A percentile compares a stretch with the other conserved stretches of the same genome.
Conservation (phyloP, 352 stramenopile genomes). For the Phytophthora kernoviae region DNA sequence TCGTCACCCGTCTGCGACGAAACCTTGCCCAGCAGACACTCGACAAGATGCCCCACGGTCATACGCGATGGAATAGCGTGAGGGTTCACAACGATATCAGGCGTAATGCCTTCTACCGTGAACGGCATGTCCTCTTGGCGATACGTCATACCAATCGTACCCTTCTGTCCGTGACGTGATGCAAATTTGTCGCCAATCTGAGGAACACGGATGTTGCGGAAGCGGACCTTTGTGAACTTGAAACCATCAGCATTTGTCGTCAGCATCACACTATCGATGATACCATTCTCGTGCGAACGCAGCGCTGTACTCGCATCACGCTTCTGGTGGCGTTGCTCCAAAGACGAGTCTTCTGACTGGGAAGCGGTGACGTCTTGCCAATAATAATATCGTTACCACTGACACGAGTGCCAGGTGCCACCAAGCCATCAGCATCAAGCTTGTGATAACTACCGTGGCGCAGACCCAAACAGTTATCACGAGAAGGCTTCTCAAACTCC, state of each 20-base stretch:
- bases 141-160: slow-evolving; percentile 99
- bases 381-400: slow-evolving; percentile 99
- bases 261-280: slow-evolving; percentile 99
- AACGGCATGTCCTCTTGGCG: slow-evolving; percentile 99
- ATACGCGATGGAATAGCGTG: slow-evolving; percentile 99
- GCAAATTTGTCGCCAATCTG: slow-evolving; percentile 99
- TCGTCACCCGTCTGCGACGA: slow-evolving; percentile 96
- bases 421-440: slow-evolving; percentile 98
- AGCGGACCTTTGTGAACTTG: slow-evolving; percentile 97
- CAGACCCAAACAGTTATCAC: slow-evolving; percentile 95
- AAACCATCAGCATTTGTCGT: slow-evolving; percentile 98
- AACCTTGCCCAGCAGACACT: slow-evolving; percentile 99
- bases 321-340: slow-evolving; percentile 94
- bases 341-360: slow-evolving; percentile 78
- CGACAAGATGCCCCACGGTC: slow-evolving; percentile 99
- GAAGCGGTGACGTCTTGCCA: slow-evolving; percentile 96
- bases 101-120: slow-evolving; percentile 98
- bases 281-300: slow-evolving; percentile 98
- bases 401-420: slow-evolving; percentile 95
- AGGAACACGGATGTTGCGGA: slow-evolving; percentile 98
- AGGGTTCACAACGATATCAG: slow-evolving; percentile 99
- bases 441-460: slow-evolving; percentile 98
- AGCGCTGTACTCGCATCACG: slow-evolving; percentile 97
- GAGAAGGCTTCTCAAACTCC: slow-evolving; percentile 96
- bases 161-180: slow-evolving; percentile 90